Conservation (phyloP, 768 basidiomycete genomes). For the Kondoa malvinella region DNA sequence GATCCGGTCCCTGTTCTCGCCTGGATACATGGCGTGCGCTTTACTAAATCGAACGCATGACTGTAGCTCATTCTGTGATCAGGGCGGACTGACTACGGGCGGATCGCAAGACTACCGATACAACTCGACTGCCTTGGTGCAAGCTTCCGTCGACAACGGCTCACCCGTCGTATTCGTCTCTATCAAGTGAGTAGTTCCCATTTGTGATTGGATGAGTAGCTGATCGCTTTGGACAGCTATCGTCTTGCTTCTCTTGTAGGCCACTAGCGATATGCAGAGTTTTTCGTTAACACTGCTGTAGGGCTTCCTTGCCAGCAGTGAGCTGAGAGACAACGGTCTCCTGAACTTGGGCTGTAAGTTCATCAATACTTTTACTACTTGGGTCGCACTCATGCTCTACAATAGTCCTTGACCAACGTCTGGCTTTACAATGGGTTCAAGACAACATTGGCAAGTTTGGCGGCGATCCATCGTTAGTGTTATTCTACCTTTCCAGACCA, state of each 20-base stretch:
- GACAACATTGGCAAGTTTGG: slow-evolving; percentile 52
- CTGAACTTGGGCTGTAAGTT: slow-evolving; percentile 41
- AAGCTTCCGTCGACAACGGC: neutral
- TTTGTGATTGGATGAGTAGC: neutral
- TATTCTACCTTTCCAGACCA: neutral
- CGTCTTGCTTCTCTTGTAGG: slow-evolving; percentile 45
- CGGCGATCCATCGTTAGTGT: slow-evolving; percentile 38
- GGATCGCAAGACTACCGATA: slow-evolving; percentile 1
- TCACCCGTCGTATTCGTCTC: slow-evolving; percentile 10
- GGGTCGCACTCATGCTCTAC: neutral
- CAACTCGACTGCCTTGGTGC: neutral
- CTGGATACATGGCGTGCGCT: slow-evolving; percentile 32
- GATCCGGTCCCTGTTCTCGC: slow-evolving; percentile 13
- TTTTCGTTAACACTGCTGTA: no score
- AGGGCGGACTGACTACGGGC: slow-evolving; percentile 8
- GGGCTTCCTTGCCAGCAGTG: slow-evolving; percentile 35
- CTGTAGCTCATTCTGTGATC: neutral
- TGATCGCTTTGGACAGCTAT: slow-evolving; percentile 28
- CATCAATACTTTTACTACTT: neutral
- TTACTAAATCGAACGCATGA: neutral
- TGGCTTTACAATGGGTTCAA: slow-evolving; percentile 46
- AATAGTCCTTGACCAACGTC: slow-evolving; percentile 39
- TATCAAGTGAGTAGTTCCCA: slow-evolving; percentile 9
- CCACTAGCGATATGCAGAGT: no score
- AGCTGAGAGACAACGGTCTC: slow-evolving; percentile 32